Evolutionary conservation across 2,329 filamentous ascomycete genomes (phyloP).

Genomic region (Aspergillus bombycis): DNA sequence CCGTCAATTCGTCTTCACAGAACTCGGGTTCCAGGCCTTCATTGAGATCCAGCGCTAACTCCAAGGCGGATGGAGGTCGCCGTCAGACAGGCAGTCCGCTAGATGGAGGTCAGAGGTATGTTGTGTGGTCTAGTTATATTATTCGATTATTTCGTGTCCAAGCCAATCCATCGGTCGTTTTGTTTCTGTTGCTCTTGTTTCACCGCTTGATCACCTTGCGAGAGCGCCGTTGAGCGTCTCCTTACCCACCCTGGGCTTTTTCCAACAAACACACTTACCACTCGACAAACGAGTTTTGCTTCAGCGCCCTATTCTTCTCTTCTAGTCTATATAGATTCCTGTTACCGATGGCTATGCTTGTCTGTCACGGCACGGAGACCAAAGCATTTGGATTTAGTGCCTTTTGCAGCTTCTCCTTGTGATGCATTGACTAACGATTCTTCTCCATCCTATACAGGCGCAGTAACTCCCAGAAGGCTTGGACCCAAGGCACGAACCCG

Average conservation of each 20-base stretch:
- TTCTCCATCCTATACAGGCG: slow-evolving; percentile 38
- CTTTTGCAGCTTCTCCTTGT: neutral
- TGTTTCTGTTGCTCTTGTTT: slow-evolving; percentile 6
- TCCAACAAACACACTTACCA: neutral
- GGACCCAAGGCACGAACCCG: slow-evolving; percentile 64
- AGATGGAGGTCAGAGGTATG: slow-evolving; percentile 59
- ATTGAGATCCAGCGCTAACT: slow-evolving; percentile 53
- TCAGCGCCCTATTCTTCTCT: neutral
- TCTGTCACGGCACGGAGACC: neutral
- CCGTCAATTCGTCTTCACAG: slow-evolving; percentile 39
- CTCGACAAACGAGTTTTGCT: slow-evolving; percentile 2
- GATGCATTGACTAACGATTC: slow-evolving; percentile 25
- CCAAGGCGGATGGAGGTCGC: slow-evolving; percentile 57
- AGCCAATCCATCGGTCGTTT: neutral
- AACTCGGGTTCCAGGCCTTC: slow-evolving; percentile 46
- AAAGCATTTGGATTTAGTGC: neutral
- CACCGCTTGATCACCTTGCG: slow-evolving; percentile 17
- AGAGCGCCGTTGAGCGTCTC: neutral
- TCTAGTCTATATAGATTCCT: neutral
- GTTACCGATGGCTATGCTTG: neutral
- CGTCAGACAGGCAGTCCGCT: slow-evolving; percentile 60
- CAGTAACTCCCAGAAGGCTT: slow-evolving; percentile 62
- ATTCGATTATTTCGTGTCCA: slow-evolving; percentile 11
- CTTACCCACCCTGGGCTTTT: slow-evolving; percentile 6
- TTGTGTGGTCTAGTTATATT: slow-evolving; percentile 20